Conservation (phyloP, 2,329 filamentous ascomycete species). For the Colletotrichum truncatum region DNA sequence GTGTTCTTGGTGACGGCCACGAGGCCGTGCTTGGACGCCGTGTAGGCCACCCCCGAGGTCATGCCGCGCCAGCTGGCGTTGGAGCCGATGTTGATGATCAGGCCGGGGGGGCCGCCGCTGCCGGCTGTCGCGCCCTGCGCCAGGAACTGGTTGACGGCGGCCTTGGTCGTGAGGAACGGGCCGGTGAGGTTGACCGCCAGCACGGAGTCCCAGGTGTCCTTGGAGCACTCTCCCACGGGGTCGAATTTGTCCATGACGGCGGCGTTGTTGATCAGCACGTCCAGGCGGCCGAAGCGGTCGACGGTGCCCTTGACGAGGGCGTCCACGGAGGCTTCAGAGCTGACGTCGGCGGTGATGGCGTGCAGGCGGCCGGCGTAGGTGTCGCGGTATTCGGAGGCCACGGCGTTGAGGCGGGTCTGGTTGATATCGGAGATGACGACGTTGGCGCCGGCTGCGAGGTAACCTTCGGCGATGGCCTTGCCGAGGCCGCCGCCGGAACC, state of each 20-base stretch:
- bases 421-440: slow-evolving; percentile 45
- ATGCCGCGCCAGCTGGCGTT: slow-evolving; percentile 24
- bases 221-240: slow-evolving; percentile 57
- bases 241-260: slow-evolving; percentile 67
- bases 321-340: slow-evolving; percentile 19
- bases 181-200: slow-evolving; percentile 67
- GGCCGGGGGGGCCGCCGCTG: slow-evolving; percentile 23
- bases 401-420: slow-evolving; percentile 21
- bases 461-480: slow-evolving; percentile 39
- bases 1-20: slow-evolving; percentile 66
- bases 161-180: slow-evolving; percentile 60
- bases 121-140: slow-evolving; percentile 38
- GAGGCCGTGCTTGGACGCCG: slow-evolving; percentile 62
- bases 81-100: slow-evolving; percentile 37
- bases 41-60: slow-evolving; percentile 56
- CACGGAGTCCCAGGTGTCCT: slow-evolving; percentile 60
- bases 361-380: slow-evolving; percentile 27
- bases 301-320: slow-evolving; percentile 20
- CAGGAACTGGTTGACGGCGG: slow-evolving; percentile 59
- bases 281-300: slow-evolving; percentile 39
- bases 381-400: slow-evolving; percentile 18
- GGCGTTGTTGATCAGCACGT: slow-evolving; percentile 67
- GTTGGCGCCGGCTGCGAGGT: slow-evolving; percentile 41
- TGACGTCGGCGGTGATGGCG: slow-evolving; percentile 20
- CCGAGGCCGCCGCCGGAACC: slow-evolving; percentile 44